Percentiles rank a stretch among this genome's conserved stretches.
Evolutionary conservation across 2,329 filamentous ascomycete species (phyloP).

Genomic region (Atkinsonella texensis): DNA sequence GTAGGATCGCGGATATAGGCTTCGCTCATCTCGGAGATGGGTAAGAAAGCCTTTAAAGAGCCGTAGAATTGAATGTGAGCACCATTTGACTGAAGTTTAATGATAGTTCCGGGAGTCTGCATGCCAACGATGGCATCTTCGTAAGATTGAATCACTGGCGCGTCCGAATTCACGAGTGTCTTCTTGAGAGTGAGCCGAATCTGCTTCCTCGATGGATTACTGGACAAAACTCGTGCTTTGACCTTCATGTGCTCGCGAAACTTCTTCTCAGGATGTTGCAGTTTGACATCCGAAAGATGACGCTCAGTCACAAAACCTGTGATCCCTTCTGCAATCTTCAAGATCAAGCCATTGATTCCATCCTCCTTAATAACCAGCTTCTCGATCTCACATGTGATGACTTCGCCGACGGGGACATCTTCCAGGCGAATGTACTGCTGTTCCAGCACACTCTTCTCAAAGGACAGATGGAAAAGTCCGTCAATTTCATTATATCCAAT

Average conservation of each 20-base stretch:
- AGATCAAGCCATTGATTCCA: conserved; percentile 70
- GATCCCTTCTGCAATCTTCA: conserved; percentile 78
- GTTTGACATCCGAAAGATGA: conserved; percentile 75
- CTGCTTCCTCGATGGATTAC: conserved; percentile 61
- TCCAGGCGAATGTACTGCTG: conserved; percentile 87
- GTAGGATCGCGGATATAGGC: conserved; percentile 82
- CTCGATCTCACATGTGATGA: conserved; percentile 74
- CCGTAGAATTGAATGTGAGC: conserved; percentile 92
- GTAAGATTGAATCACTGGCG: conserved; percentile 65
- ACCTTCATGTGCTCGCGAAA: conserved; percentile 79
- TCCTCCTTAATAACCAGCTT: conserved; percentile 67
- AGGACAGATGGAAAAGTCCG: conserved; percentile 71
- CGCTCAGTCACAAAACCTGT: conserved; percentile 78
- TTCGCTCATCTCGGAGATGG: conserved; percentile 95
- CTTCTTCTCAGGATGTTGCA: conserved; percentile 93
- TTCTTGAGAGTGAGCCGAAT: conserved; percentile 90
- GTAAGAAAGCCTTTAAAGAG: conserved; percentile 70
- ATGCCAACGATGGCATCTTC: conserved; percentile 60
- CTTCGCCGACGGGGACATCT: conserved; percentile 69
- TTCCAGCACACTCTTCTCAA: conserved; percentile 70
- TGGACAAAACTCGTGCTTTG: conserved; percentile 75
- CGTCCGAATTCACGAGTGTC: conserved; percentile 80
- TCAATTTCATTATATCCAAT: conserved; percentile 82
- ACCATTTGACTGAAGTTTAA: conserved; percentile 66
- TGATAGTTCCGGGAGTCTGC: conserved; percentile 75